Evolutionary conservation across 176 grass and related monocot species (phyloP).

Genomic region (Rhynchospora tenuis): DNA sequence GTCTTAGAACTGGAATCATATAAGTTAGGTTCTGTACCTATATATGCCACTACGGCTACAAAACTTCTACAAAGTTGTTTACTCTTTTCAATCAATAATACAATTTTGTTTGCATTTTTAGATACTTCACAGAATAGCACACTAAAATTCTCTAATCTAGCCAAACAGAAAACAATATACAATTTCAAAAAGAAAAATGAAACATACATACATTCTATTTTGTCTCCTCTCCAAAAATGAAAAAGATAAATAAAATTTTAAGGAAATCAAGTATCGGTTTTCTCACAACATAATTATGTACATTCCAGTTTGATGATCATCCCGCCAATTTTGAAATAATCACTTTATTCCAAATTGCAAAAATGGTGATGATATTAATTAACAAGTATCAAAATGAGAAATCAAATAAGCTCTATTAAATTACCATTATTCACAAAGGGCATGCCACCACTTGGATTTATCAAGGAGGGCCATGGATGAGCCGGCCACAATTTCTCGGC

Average conservation of each 20-base stretch:
- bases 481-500: not conserved
- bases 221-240: slow-evolving; percentile 11
- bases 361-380: not conserved
- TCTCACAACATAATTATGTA: not conserved
- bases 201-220: slow-evolving; percentile 1
- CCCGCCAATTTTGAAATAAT: not conserved
- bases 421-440: slow-evolving; percentile 15
- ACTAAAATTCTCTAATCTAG: not conserved
- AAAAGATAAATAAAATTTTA: not conserved
- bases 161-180: not conserved
- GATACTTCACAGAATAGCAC: not conserved
- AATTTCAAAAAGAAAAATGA: not conserved
- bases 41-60: not conserved
- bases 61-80: not conserved
- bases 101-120: not conserved
- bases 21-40: not conserved
- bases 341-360: not conserved
- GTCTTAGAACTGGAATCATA: not conserved
- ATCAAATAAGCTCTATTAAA: slow-evolving; percentile 26
- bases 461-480: slow-evolving; percentile 5
- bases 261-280: not conserved
- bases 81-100: not conserved
- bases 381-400: not conserved
- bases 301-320: not conserved
- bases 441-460: not conserved